A percentile compares a stretch with the other conserved stretches of the same genome.
Evolutionary conservation across 1,284 basidiomycete species (phyloP).

Genomic region (Cutaneotrichosporon cyanovorans): DNA sequence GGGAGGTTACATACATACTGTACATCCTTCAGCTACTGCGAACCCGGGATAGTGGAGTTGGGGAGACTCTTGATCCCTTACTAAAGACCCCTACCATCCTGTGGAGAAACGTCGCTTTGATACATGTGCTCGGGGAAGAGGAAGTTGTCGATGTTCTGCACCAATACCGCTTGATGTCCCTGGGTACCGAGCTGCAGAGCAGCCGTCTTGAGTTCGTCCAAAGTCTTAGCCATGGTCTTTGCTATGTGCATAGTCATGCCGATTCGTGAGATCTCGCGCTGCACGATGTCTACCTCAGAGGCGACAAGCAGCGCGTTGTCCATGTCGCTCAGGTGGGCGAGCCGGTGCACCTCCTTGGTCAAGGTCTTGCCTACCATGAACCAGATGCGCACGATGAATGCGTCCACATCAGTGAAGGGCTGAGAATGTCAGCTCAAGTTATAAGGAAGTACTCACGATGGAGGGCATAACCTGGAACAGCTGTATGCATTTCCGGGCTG

Average conservation of each 20-base stretch:
- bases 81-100: too few species aligned
- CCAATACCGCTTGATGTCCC: neutral
- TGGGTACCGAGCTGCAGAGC: constrained; percentile 16
- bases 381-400: constrained; percentile 37
- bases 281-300: constrained; percentile 6
- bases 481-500: constrained; percentile 27
- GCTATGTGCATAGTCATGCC: constrained; percentile 31
- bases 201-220: constrained; percentile 29
- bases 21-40: too few species aligned
- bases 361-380: constrained; percentile 35
- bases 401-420: constrained; percentile 35
- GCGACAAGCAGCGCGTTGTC: constrained; percentile 1
- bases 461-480: constrained; percentile 28
- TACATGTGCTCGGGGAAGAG: too few species aligned
- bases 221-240: constrained; percentile 29
- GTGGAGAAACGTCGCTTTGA: too few species aligned
- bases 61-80: too few species aligned
- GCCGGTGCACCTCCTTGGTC: constrained; percentile 35
- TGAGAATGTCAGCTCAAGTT: constrained; percentile 3
- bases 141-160: too few species aligned
- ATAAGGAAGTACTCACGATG: constrained; percentile 19
- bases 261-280: constrained; percentile 18
- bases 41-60: too few species aligned
- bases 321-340: constrained; percentile 22
- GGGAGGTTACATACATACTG: too few species aligned